Percentiles rank a stretch among this genome's conserved stretches.
These are phyloP conservation scores for Penstemon eatonii DNA, from an alignment of 257 asterid genomes.

Conservation along the genomic window DNA sequence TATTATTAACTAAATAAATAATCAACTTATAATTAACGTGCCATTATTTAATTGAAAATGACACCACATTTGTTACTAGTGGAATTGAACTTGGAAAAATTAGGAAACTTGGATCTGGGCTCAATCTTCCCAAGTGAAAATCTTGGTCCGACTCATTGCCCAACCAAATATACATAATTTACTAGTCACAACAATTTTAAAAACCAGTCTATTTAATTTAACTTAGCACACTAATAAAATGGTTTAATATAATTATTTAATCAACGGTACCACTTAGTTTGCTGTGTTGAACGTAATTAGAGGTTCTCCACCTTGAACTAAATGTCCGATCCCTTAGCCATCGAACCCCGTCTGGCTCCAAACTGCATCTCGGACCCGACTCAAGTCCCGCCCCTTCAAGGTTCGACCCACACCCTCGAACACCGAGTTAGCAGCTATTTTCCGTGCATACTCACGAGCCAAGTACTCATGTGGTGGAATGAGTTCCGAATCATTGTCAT, in stretches of 20 bases:
- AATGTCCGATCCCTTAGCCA: constrained; percentile 37
- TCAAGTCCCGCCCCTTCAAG: constrained; percentile 82
- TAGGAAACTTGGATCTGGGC: constrained; percentile 22
- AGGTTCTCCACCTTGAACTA: not conserved
- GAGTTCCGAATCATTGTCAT: constrained; percentile 42
- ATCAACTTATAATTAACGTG: not conserved
- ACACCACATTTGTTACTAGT: not conserved
- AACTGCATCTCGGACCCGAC: constrained; percentile 88
- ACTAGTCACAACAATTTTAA: constrained; percentile 15
- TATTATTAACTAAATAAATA: no score
- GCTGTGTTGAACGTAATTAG: no score
- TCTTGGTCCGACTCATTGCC: constrained; percentile 33
- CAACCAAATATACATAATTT: not conserved
- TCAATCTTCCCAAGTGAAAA: constrained; percentile 21
- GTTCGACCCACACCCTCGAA: constrained; percentile 88
- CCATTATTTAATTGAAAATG: constrained; percentile 18
- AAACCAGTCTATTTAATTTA: no score
- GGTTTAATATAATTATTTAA: not conserved
- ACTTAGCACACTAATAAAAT: no score
- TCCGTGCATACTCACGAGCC: constrained; percentile 60
- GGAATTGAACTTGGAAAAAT: not conserved
- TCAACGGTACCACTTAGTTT: not conserved
- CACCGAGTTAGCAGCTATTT: constrained; percentile 53
- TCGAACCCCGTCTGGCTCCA: constrained; percentile 95
- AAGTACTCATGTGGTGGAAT: constrained; percentile 87